Evolutionary conservation across 1,139 yeast genomes (phyloP), one percentile per base, ranked within the genome.

Genomic region (Williopsis jadinii): DNA sequence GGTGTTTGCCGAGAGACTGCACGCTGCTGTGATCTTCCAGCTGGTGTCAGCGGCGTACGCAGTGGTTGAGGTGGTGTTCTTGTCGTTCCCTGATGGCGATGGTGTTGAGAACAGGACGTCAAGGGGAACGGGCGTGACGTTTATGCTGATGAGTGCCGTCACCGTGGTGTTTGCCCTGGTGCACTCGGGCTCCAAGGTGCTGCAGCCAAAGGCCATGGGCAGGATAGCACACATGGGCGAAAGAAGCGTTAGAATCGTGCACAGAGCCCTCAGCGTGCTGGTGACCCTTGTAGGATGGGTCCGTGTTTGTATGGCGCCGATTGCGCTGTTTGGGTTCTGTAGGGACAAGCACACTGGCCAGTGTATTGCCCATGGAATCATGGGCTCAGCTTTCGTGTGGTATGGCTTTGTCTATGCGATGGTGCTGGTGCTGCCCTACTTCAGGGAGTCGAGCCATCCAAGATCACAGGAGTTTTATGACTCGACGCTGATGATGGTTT

Each of bases 291-390:
- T 77, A 3, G 90, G 87, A 1, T 68, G 73, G 64, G 82, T 88
- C 9, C 80, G 87, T 50, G 74, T 77, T 30, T 80, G 88, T 41
- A 65, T 90, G 64, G 94, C 95, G 0, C 88, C 92, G 5, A 80
- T 86, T 39, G 84, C 95, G 1, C 61, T 88, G 48, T 77, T 87
- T 50, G 96, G 95, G 1, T 90, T 88, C 73, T 77, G 88, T 58
- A 72, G 87, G 63, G 77, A 80, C 55, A 60, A 67, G 44, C 76
- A 87, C 66, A 68, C 90, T 54, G 97, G 97, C 14, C 97, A 90
- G 63, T 90, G 97, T 60, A 74, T 88, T 37, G 97, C 97, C 0
- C 97, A 90, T 60, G 97, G 96, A 8, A 85, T 90, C 48, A 90
- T 90, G 97, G 97, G 97, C 1, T 73, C 87, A 15, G 82, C 95